phyloP scores from a whole-genome alignment of 768 basidiomycete genomes.

The Tulasnella sp. region DNA sequence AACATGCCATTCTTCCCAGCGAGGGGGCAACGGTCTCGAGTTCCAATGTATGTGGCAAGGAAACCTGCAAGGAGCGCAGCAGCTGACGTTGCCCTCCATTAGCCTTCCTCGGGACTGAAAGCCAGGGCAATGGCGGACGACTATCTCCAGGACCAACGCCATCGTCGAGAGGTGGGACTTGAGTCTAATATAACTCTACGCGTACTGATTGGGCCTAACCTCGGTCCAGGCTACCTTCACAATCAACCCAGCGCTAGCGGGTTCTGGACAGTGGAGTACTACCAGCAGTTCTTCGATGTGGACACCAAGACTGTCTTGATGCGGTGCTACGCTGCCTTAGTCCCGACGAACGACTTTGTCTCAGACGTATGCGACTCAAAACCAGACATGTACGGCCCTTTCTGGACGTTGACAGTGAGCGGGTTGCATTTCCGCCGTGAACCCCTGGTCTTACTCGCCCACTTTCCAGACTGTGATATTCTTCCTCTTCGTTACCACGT shows the following conservation, averaged over 20 bases:
- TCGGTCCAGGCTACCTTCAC: slow-evolving; percentile 46
- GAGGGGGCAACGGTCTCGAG: slow-evolving; percentile 39
- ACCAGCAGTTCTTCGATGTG: slow-evolving; percentile 80
- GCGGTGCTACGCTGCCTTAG: slow-evolving; percentile 65
- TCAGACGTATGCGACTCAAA: slow-evolving; percentile 35
- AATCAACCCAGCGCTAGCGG: slow-evolving; percentile 31
- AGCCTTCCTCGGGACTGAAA: slow-evolving; percentile 13
- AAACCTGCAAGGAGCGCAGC: slow-evolving; percentile 20
- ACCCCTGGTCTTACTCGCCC: neutral
- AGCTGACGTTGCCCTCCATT: neutral
- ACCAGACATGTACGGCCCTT: slow-evolving; percentile 76
- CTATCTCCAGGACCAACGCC: slow-evolving; percentile 30
- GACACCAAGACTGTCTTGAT: slow-evolving; percentile 67
- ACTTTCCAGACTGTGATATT: slow-evolving; percentile 61
- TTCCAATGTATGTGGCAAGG: slow-evolving; percentile 52
- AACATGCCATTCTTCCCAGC: neutral
- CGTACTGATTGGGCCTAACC: slow-evolving; percentile 15
- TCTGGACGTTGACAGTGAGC: slow-evolving; percentile 77
- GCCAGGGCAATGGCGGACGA: slow-evolving; percentile 17
- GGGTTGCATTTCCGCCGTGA: neutral
- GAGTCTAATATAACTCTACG: slow-evolving; percentile 36
- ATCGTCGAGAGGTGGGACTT: neutral
- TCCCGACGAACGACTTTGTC: slow-evolving; percentile 55
- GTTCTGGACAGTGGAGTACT: slow-evolving; percentile 52
- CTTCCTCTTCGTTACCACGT: slow-evolving; percentile 85